phyloP scores from a whole-genome alignment of 176 grass and related monocot species.

The Thinopyrum elongatum region DNA sequence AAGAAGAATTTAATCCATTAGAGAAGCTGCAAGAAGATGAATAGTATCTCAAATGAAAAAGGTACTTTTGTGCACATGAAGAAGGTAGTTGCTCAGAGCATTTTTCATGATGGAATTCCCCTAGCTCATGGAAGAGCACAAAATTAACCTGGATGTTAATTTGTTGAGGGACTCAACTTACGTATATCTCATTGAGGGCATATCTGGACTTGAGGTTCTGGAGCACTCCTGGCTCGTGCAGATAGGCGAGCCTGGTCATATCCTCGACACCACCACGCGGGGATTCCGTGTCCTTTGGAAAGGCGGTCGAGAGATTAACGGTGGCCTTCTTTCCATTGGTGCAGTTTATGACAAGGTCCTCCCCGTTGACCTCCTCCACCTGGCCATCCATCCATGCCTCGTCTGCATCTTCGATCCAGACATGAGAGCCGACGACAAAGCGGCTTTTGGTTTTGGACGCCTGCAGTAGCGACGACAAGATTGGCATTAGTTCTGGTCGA shows the following conservation, averaged over 20 bases:
- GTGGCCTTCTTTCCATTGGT: conserved; percentile 73
- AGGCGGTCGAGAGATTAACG: conserved; percentile 38
- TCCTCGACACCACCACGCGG: conserved; percentile 80
- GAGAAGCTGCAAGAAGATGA: conserved; percentile 14
- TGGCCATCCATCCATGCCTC: conserved; percentile 92
- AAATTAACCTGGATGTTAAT: not conserved
- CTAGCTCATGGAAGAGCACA: too few species aligned
- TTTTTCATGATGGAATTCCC: not conserved
- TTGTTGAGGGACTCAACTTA: conserved; percentile 46
- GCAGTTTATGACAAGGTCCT: conserved; percentile 59
- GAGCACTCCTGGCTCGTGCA: conserved; percentile 88
- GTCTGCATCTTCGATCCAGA: conserved; percentile 81
- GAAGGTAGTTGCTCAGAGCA: not conserved
- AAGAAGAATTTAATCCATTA: conserved; percentile 54
- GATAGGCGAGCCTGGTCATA: conserved; percentile 91
- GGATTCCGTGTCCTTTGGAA: conserved; percentile 90
- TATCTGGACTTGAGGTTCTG: conserved; percentile 88
- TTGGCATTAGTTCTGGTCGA: not conserved
- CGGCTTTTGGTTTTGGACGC: conserved; percentile 54
- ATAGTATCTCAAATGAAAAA: not conserved
- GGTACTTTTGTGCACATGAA: not conserved
- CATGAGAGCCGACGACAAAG: conserved; percentile 75
- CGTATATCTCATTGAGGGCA: conserved; percentile 82
- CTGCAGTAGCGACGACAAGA: conserved; percentile 27
- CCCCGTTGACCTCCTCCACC: conserved; percentile 59